Conservation (phyloP, 2,329 filamentous ascomycete species). For the Alternaria sp. region DNA sequence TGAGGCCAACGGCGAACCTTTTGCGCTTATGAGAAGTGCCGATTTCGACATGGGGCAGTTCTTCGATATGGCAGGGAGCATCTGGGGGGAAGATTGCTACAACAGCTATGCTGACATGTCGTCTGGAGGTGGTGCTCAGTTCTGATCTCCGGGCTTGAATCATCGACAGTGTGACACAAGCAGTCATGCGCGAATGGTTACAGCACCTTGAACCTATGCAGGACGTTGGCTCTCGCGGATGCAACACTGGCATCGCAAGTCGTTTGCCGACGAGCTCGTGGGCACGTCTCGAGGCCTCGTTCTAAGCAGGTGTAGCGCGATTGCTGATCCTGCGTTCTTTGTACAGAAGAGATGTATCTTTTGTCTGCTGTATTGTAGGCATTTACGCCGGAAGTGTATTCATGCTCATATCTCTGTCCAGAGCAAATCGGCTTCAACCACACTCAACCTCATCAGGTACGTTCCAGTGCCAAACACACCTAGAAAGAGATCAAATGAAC, state of each 20-base stretch:
- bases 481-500: not conserved
- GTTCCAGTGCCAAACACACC: not conserved
- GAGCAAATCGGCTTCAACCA: not conserved
- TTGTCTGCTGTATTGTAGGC: not conserved
- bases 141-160: not conserved
- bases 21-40: slow-evolving; percentile 32
- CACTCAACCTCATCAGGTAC: not conserved
- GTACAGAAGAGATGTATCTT: not conserved
- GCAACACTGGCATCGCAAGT: not conserved
- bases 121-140: slow-evolving; percentile 23
- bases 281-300: not conserved
- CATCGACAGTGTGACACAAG: not conserved
- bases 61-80: slow-evolving; percentile 38
- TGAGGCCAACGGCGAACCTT: slow-evolving; percentile 24
- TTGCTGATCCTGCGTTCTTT: not conserved
- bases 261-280: slow-evolving; percentile 3
- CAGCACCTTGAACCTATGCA: not conserved
- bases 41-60: slow-evolving; percentile 49
- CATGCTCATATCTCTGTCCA: too few species aligned
- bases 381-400: not conserved
- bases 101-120: slow-evolving; percentile 35
- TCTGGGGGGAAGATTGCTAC: slow-evolving; percentile 40
- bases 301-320: slow-evolving; percentile 4
- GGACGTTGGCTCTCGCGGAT: not conserved
- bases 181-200: not conserved